These are phyloP conservation scores for Penicillium expansum DNA, from an alignment of 2,329 filamentous ascomycete genomes.

Conservation along the genomic window DNA sequence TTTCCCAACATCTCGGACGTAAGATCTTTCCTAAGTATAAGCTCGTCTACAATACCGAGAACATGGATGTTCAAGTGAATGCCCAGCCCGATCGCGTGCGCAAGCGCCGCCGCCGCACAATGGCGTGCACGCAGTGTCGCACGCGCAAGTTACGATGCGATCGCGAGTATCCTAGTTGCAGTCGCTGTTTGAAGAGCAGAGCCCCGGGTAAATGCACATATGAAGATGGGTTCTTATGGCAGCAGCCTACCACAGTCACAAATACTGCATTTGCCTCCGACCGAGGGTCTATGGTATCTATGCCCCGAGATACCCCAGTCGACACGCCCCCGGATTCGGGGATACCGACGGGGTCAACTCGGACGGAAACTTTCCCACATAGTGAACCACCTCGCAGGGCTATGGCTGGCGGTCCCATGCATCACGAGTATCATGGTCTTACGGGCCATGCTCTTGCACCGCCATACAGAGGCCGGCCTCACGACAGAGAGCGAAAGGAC, in stretches of 20 bases:
- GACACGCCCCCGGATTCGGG: conserved; percentile 33
- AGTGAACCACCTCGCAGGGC: conserved; percentile 3
- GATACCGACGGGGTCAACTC: conserved; percentile 28
- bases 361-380: conserved; percentile 17
- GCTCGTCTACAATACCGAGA: background rate
- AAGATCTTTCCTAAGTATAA: conserved; percentile 2
- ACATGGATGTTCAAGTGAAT: conserved; percentile 11
- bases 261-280: conserved; percentile 26
- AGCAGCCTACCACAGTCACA: conserved; percentile 37
- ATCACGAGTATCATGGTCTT: conserved; percentile 6
- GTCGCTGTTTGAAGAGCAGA: conserved; percentile 40
- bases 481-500: conserved; percentile 28
- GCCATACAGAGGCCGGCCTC: conserved; percentile 7
- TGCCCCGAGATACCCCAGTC: conserved; percentile 18
- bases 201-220: conserved; percentile 39
- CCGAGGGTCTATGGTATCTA: conserved; percentile 21
- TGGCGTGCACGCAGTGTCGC: conserved; percentile 44
- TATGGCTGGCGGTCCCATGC: conserved; percentile 7
- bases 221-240: conserved; percentile 42
- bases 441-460: conserved; percentile 2
- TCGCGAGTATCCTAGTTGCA: conserved; percentile 42
- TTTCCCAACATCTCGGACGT: background rate
- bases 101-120: conserved; percentile 40
- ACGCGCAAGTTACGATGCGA: conserved; percentile 45
- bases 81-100: conserved; percentile 31